These are phyloP conservation scores for Teratosphaeria zuluensis DNA, from an alignment of 2,329 filamentous ascomycete genomes.

Conservation along the genomic window DNA sequence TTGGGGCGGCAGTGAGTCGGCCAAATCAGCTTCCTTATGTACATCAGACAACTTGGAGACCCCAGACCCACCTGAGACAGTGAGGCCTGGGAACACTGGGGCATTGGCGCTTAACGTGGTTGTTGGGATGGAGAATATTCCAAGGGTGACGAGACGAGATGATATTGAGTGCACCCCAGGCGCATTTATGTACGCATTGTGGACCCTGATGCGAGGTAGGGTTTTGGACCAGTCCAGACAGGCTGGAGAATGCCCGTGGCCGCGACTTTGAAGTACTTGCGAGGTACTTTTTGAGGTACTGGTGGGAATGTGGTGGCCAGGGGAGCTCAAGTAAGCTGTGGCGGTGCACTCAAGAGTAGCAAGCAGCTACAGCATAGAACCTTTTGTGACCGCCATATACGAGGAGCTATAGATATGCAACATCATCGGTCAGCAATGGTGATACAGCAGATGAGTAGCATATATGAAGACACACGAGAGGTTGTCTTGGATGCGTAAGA, in stretches of 20 bases:
- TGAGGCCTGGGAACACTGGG: background rate
- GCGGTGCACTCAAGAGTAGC: constrained; percentile 5
- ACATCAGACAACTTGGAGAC: background rate
- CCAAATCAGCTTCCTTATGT: background rate
- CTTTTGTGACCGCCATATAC: too few species aligned
- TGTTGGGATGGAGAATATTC: too few species aligned
- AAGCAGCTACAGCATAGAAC: background rate
- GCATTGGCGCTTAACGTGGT: background rate
- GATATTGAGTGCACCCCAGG: background rate
- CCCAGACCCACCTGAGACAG: background rate
- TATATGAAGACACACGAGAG: too few species aligned
- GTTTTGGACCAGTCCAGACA: background rate
- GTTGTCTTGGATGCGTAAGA: too few species aligned
- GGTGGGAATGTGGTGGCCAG: constrained; percentile 6
- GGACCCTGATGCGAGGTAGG: constrained; percentile 4
- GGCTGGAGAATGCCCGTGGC: constrained; percentile 5
- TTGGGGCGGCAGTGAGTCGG: background rate
- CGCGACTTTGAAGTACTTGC: constrained; percentile 11
- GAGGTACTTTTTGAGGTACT: constrained; percentile 14
- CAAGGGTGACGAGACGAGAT: too few species aligned
- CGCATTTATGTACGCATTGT: constrained; percentile 9
- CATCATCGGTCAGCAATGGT: too few species aligned
- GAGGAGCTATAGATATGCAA: too few species aligned
- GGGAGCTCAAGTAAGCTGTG: constrained; percentile 3
- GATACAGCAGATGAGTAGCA: too few species aligned